Evolutionary conservation across 148 eudicot genomes (phyloP), one percentile per base, ranked within the genome.

Genomic region (Bassia scoparia): DNA sequence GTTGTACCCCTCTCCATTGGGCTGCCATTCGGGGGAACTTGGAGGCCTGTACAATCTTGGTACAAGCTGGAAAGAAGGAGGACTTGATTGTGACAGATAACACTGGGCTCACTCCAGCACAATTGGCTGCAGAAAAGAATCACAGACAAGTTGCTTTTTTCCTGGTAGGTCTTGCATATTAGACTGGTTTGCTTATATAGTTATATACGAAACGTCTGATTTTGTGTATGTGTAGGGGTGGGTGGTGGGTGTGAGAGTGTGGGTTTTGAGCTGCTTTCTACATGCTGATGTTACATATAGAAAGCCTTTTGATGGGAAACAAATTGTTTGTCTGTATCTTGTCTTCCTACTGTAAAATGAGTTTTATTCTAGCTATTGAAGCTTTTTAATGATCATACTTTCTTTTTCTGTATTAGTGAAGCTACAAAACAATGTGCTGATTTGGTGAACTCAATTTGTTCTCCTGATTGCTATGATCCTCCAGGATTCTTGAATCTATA

Each of bases 121-220:
- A 96, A 74, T 89, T 92, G 84, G 99, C 99, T 38, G 77, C 99
- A 56, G 99, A 96, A 77, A 96, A 96, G 78, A 96, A 85, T 85
- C 96, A 90, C 82, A 83, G 91, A 90, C 99, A 96, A 96, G 97
- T 96, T 76, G 99, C 99, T 59, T 96, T 96, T 90, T 96, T 96
- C 86, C 99, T 96, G 87, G 99, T 96, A 83, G 86, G 99, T 90
- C 74, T 54, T 76, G 44, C 58, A 13, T 34, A 64, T 60, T 46
- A 4, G 26, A 49, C 31, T 80, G 73, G n/a, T 66, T 80, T 72
- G n/a, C 35, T 72, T 73, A 41, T 59, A n/a, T n/a, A n/a, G n/a
- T n/a, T n/a, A n/a, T n/a, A n/a, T n/a, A n/a, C n/a, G n/a, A n/a
- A n/a, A n/a, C n/a, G n/a, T n/a, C n/a, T n/a, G n/a, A n/a, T n/a